Evolutionary conservation across 1,284 basidiomycete species (phyloP).

Genomic region (Cerrena zonata): DNA sequence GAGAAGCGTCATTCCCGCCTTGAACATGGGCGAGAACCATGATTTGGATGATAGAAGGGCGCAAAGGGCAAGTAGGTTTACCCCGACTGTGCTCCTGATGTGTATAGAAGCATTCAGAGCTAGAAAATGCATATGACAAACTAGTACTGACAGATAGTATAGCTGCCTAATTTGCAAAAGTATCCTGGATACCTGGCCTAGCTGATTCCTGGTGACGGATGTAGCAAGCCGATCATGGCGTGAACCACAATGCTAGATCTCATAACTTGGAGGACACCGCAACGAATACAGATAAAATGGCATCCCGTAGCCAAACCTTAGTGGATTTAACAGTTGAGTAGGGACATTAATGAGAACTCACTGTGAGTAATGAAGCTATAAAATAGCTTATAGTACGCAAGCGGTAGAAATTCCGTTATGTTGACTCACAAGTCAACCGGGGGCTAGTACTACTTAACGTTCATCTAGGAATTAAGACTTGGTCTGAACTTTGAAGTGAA

Average conservation of each 20-base stretch:
- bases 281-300: neutral
- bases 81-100: neutral
- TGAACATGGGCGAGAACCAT: neutral
- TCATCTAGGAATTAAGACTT: too few relatives aligned
- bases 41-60: neutral
- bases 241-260: neutral
- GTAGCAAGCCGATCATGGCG: neutral
- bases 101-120: neutral
- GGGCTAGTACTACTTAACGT: too few relatives aligned
- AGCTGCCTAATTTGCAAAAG: constrained; percentile 1
- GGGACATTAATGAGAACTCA: neutral
- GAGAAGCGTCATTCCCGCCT: neutral
- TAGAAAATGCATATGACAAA: too few relatives aligned
- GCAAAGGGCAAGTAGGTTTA: neutral
- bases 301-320: neutral
- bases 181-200: neutral
- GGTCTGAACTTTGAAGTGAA: too few relatives aligned
- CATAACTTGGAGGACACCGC: neutral
- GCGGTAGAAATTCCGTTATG: too few relatives aligned
- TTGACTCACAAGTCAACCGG: too few relatives aligned
- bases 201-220: neutral
- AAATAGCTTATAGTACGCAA: neutral
- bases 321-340: too few relatives aligned
- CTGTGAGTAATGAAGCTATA: neutral
- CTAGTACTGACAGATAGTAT: constrained; percentile 1